Evolutionary conservation across 2,329 filamentous ascomycete species (phyloP).

Genomic region (Monosporascus sp.): DNA sequence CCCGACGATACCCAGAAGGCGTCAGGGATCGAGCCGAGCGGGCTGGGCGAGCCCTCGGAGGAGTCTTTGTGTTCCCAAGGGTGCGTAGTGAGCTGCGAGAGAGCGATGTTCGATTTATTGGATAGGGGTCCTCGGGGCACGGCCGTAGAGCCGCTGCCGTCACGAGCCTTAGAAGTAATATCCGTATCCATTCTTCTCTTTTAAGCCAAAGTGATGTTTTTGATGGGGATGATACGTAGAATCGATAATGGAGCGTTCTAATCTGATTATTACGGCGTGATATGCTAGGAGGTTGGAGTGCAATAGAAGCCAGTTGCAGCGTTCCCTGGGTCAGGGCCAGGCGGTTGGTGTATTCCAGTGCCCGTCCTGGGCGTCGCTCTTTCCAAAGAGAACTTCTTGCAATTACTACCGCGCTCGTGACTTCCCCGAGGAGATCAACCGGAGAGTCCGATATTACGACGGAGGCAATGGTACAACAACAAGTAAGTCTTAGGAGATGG

Average conservation of each 20-base stretch:
- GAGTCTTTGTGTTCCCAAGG: slow-evolving; percentile 32
- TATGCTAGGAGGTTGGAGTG: neutral
- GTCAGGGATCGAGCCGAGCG: slow-evolving; percentile 32
- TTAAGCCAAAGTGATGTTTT: slow-evolving; percentile 8
- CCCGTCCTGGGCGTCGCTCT: neutral
- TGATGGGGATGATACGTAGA: neutral
- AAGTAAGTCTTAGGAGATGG: neutral
- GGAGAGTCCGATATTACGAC: neutral
- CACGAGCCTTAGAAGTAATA: neutral
- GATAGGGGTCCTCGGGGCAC: slow-evolving; percentile 17
- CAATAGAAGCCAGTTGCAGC: too few relatives aligned
- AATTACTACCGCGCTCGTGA: too few relatives aligned
- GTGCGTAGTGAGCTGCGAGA: slow-evolving; percentile 9
- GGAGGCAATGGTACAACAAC: neutral
- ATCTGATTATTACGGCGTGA: too few relatives aligned
- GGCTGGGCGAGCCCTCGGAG: slow-evolving; percentile 30
- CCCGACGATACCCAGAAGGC: slow-evolving; percentile 28
- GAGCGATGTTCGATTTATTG: slow-evolving; percentile 20
- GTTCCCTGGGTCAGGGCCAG: too few relatives aligned
- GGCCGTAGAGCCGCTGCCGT: neutral
- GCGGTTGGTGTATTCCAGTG: too few relatives aligned
- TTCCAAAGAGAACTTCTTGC: neutral
- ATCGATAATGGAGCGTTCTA: too few relatives aligned
- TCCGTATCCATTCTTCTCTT: slow-evolving; percentile 1
- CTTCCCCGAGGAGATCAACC: neutral